phyloP scores from a whole-genome alignment of 257 asterid species.

The Ligustrum vulgare region DNA sequence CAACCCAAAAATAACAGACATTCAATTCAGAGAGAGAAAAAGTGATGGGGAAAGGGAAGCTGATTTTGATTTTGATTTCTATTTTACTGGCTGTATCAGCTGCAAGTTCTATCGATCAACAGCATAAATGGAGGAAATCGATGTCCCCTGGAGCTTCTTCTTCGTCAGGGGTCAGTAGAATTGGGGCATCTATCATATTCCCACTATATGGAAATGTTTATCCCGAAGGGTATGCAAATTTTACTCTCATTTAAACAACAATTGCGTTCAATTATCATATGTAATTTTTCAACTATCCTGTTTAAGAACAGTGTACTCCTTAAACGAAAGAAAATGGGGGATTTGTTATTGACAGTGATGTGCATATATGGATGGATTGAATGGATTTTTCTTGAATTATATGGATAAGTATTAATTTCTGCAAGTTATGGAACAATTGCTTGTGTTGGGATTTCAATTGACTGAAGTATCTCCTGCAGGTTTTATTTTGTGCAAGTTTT shows the following conservation, averaged over 20 bases:
- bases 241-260: background rate
- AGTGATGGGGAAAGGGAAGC: background rate
- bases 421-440: too few relatives aligned
- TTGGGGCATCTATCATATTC: conserved; percentile 57
- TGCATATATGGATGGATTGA: background rate
- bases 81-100: conserved; percentile 32
- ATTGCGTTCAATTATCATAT: background rate
- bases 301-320: background rate
- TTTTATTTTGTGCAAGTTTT: conserved; percentile 79
- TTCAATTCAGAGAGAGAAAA: conserved; percentile 1
- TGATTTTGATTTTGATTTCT: background rate
- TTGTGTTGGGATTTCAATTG: background rate
- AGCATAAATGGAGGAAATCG: conserved; percentile 61
- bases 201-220: conserved; percentile 85
- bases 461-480: conserved; percentile 42
- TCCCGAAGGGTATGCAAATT: conserved; percentile 72
- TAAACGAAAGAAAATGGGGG: background rate
- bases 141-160: conserved; percentile 33
- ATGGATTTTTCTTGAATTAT: background rate
- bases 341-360: background rate
- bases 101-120: conserved; percentile 44
- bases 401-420: background rate
- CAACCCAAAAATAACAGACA: background rate
- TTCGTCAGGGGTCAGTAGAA: conserved; percentile 31
- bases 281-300: background rate